These are phyloP conservation scores for Aspergillus sp. DNA, from an alignment of 2,329 filamentous ascomycete species.

Conservation along the genomic window DNA sequence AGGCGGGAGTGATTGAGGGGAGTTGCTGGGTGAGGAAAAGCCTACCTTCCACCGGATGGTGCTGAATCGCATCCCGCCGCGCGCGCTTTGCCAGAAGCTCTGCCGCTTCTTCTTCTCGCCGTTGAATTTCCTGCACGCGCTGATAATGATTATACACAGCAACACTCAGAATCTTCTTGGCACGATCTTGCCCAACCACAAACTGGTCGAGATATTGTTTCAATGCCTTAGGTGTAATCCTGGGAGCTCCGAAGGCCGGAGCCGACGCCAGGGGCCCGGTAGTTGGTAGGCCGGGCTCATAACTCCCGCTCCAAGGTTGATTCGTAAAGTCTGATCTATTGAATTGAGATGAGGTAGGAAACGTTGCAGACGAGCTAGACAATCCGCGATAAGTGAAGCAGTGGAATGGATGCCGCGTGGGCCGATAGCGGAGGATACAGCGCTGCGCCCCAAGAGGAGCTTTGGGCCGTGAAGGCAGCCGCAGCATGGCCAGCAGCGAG, in stretches of 20 bases:
- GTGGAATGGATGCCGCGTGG: slow-evolving; percentile 9
- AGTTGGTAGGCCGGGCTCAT: slow-evolving; percentile 63
- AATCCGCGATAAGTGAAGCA: slow-evolving; percentile 19
- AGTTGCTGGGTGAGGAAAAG: not conserved
- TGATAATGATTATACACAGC: slow-evolving; percentile 98
- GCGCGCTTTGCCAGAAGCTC: slow-evolving; percentile 70
- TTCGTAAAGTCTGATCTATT: slow-evolving; percentile 62
- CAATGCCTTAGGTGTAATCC: slow-evolving; percentile 63
- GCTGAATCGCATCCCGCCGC: slow-evolving; percentile 65
- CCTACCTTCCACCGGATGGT: slow-evolving; percentile 76
- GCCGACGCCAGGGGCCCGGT: slow-evolving; percentile 62
- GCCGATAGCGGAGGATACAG: slow-evolving; percentile 24
- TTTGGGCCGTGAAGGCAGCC: slow-evolving; percentile 29
- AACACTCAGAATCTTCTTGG: slow-evolving; percentile 86
- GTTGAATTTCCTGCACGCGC: slow-evolving; percentile 71
- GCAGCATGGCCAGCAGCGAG: slow-evolving; percentile 31
- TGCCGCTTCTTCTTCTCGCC: slow-evolving; percentile 76
- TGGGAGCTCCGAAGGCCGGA: slow-evolving; percentile 57
- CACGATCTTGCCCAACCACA: slow-evolving; percentile 91
- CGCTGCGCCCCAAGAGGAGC: slow-evolving; percentile 21
- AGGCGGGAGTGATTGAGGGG: not conserved
- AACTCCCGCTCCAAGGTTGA: slow-evolving; percentile 62
- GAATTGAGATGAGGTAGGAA: slow-evolving; percentile 51
- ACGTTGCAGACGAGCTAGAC: slow-evolving; percentile 31
- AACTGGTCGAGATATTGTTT: slow-evolving; percentile 94